A percentile compares a stretch with the other conserved stretches of the same genome.
Conservation (phyloP, 2,329 filamentous ascomycete species). For the Botrytis aclada region DNA sequence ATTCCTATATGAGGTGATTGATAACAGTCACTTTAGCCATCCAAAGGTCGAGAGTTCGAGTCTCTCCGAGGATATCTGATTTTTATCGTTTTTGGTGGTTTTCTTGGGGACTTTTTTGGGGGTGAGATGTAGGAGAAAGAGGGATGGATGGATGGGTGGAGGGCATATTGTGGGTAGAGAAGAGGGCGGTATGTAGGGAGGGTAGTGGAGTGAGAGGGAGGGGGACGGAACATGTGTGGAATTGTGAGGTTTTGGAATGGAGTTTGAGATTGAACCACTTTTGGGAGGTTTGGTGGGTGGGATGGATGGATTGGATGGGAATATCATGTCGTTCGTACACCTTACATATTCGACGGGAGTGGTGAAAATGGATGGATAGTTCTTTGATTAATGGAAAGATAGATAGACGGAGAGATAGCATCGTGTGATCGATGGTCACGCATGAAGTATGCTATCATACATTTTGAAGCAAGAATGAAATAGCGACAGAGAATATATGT, state of each 20-base stretch:
- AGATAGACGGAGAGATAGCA: background rate
- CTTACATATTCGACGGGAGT: too few species aligned
- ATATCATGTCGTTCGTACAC: too few species aligned
- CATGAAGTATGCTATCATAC: too few species aligned
- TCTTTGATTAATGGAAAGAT: too few species aligned
- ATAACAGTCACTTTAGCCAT: slow-evolving; percentile 25
- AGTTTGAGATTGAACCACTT: background rate
- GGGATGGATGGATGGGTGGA: background rate
- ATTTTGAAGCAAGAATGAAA: background rate
- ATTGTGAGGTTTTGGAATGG: background rate
- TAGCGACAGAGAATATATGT: background rate
- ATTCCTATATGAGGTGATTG: slow-evolving; percentile 13
- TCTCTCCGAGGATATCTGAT: slow-evolving; percentile 43
- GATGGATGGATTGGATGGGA: too few species aligned
- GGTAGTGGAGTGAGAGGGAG: too few species aligned
- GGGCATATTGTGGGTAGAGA: background rate
- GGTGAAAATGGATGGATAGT: background rate
- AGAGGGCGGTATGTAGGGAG: too few species aligned
- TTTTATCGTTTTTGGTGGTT: background rate
- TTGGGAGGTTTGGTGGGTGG: background rate
- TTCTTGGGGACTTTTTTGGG: background rate
- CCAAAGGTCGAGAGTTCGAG: slow-evolving; percentile 52
- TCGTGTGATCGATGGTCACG: background rate
- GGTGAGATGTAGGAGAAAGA: background rate
- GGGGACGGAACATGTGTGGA: background rate